Percentiles rank a stretch among this genome's conserved stretches.
phyloP scores from a whole-genome alignment of 805 yeast genomes.

The Ogataea pini region DNA sequence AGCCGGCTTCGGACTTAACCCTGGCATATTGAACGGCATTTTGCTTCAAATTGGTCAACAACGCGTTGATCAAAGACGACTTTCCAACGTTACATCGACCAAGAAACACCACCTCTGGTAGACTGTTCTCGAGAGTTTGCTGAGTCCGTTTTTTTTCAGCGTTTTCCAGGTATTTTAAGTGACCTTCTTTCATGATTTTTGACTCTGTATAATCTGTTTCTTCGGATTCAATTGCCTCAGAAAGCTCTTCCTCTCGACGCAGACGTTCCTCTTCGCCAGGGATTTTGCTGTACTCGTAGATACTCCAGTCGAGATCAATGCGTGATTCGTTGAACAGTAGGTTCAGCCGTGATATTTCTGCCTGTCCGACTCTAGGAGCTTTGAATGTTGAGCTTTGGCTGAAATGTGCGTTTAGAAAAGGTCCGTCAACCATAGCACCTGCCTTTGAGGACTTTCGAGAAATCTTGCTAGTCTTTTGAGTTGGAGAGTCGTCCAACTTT shows the following conservation, averaged over 20 bases:
- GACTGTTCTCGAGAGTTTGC: conserved; percentile 27
- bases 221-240: neutral
- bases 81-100: conserved; percentile 90
- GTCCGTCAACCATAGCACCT: conserved; percentile 20
- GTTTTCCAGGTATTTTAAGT: conserved; percentile 27
- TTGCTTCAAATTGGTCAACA: conserved; percentile 45
- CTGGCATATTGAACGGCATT: conserved; percentile 43
- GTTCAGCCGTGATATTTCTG: conserved; percentile 21
- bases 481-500: neutral
- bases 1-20: conserved; percentile 39
- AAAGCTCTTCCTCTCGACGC: conserved; percentile 2
- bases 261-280: conserved; percentile 49
- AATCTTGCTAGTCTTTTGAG: conserved; percentile 9
- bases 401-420: conserved; percentile 21
- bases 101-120: conserved; percentile 75
- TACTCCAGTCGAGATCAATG: conserved; percentile 61
- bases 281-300: conserved; percentile 50
- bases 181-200: conserved; percentile 28
- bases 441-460: neutral
- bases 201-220: conserved; percentile 8
- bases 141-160: conserved; percentile 23
- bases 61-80: conserved; percentile 68
- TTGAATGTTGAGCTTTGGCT: conserved; percentile 12
- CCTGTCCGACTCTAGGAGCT: conserved; percentile 7
- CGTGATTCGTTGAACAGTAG: conserved; percentile 49